Base-by-base conservation (phyloP, 2,329 filamentous ascomycete genomes). In the Aspergillus terreus region DNA sequence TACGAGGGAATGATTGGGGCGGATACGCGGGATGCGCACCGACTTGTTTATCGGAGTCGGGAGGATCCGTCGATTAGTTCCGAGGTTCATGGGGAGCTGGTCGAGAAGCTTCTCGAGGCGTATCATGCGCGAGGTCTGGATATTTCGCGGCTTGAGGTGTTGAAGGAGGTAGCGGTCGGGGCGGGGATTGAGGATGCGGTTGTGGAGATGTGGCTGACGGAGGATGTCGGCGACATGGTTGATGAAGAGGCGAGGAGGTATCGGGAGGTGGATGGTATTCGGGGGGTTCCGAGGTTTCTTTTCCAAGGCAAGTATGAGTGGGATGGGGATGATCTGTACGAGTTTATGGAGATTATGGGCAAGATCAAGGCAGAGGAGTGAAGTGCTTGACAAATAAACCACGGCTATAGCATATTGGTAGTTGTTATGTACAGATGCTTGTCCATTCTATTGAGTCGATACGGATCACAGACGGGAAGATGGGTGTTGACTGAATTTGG, bases 101-200 rank as follows among this genome's bases (percentile, higher is more conserved):
- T 67, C 1, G 66, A 67, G 35, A 55, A 54, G 17, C 43, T 70
- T 4, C 65, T 69, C 38, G 43, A 54, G 23, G 62, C 60, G 1
- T 65, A 68, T 52, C 66, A 69, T 47, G 63, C 68, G 50, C 40
- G 53, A 14, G 63, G 65, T 30, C 58, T 38, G 48, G 69, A 72
- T 52, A 72, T 52, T 65, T 69, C 41, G 56, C 67, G 2, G 49
- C 74, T 14, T 21, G 33, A 30, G 23, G 23, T 23, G 23, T 23
- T 23, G 23, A 23, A 6, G 23, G 23, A 23, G 23, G 23, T 23
- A 6, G 23, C 23, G 23, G 23, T 23, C 1, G 4, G 5, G 6
- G 6, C 5, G 4, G 23, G 23, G 6, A 23, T 23, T 23, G 23
- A 23, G 2, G 23, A 4, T 23, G 23, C 23, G 6, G 23, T 6